Conservation (phyloP, 257 asterid species). For the Fraxinus americana region DNA sequence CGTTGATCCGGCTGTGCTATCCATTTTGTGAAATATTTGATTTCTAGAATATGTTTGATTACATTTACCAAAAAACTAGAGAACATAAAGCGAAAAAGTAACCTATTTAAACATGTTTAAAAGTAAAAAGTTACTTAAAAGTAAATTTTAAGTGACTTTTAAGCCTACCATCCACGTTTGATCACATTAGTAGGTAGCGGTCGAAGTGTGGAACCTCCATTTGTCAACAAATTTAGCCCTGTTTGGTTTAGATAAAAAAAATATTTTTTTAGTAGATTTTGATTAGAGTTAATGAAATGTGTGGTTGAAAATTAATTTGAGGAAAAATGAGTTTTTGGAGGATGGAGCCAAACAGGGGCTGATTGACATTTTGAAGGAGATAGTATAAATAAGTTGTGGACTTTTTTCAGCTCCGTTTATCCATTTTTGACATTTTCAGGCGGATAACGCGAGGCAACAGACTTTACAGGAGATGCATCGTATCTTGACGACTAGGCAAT, state of each 20-base stretch:
- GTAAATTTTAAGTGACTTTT: background rate
- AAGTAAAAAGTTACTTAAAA: background rate
- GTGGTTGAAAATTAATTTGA: too few species aligned
- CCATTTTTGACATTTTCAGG: constrained; percentile 16
- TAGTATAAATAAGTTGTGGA: background rate
- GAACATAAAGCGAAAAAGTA: background rate
- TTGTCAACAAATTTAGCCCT: too few species aligned
- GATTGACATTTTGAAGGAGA: background rate
- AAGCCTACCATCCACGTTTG: background rate
- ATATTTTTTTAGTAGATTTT: too few species aligned
- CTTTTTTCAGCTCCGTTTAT: background rate
- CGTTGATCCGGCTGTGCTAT: background rate
- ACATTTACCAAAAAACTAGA: background rate
- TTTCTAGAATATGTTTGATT: background rate
- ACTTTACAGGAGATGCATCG: constrained; percentile 38
- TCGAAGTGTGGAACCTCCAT: background rate
- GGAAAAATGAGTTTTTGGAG: too few species aligned
- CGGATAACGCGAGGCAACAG: constrained; percentile 36
- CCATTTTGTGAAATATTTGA: background rate
- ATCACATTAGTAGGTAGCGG: background rate
- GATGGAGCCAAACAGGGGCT: background rate
- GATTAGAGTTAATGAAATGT: too few species aligned
- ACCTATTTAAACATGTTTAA: background rate
- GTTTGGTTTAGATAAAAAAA: too few species aligned
- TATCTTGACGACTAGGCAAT: constrained; percentile 30